Base-by-base conservation (phyloP, 2,329 filamentous ascomycete species). In the Aspergillus luchuensis region DNA sequence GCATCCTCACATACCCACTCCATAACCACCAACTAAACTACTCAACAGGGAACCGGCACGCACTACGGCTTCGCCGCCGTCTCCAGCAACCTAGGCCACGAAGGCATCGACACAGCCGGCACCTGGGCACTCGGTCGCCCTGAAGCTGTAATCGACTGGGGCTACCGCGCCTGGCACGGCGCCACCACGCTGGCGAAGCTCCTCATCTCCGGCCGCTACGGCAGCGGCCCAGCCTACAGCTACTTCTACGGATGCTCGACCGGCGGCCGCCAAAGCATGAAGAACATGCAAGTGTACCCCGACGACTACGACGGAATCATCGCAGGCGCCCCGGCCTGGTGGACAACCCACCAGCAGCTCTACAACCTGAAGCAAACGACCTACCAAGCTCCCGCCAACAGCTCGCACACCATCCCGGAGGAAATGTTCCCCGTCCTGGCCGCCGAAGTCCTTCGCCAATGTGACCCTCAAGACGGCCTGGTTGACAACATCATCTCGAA, bases 231-330 rank as follows among this genome's bases (percentile, higher is more conserved):
- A 8, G 21, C 36, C 17, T 56, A 56, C 43, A 48, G 28, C 41
- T 56, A 56, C 41, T 56, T 36, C 43, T 36, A 36, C 33, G 54
- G 54, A 2, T 56, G 54, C 41, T 56, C 54, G 8, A 56, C 41
- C 13, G 54, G 54, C 21, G 54, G 54, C 8, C 41, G 41, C n/a
- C 54, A 56, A 17, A 36, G 54, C 30, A 17, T 56, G 25, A 56
- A 48, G 33, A 21, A 33, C 15, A 36, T 56, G 8, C 41, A 56
- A 21, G 17, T 15, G 11, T 56, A 49, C 28, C 54, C 54, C 3
- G 41, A 56, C n/a, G 53, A 56, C 39, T 56, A 47, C 43, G 53
- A 56, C 17, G 53, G 53, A 6, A 45, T 56, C 3, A n/a, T 56
- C 11, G 41, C 25, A 3, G 54, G 54, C 0, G 39, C 54, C n/a